These are phyloP conservation scores for Backusella psychrophila DNA, from an alignment of 192 early-diverging fungal species.

Conservation along the genomic window DNA sequence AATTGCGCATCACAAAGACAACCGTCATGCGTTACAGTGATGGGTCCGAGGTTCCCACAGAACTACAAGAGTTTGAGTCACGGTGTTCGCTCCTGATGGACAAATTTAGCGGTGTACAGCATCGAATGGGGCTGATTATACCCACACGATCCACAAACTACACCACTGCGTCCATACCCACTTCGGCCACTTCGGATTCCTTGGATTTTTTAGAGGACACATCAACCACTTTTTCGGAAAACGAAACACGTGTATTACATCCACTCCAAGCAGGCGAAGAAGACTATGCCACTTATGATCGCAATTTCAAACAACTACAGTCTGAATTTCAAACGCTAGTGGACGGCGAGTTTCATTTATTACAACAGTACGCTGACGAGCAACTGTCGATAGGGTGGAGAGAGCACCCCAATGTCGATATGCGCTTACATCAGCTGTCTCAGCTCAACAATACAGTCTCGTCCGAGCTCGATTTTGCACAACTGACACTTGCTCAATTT, in stretches of 20 bases:
- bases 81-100: background rate
- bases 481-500: background rate
- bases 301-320: conserved; percentile 12
- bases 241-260: conserved; percentile 8
- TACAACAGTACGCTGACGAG: background rate
- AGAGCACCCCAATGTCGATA: conserved; percentile 9
- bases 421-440: background rate
- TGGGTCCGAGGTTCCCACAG: conserved; percentile 3
- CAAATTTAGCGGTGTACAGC: conserved; percentile 1
- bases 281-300: conserved; percentile 22
- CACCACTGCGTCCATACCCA: background rate
- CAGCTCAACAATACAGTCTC: background rate
- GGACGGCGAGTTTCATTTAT: background rate
- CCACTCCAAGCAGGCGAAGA: conserved; percentile 28
- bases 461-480: background rate
- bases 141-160: conserved; percentile 23
- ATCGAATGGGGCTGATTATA: conserved; percentile 6
- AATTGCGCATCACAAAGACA: conserved; percentile 18
- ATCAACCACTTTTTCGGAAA: background rate
- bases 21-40: background rate
- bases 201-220: conserved; percentile 5
- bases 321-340: conserved; percentile 5
- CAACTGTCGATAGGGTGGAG: background rate
- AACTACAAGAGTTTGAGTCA: conserved; percentile 15
- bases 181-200: background rate